Evolutionary conservation across 352 stramenopile genomes (phyloP).

Genomic region (Pythium guiyangense): DNA sequence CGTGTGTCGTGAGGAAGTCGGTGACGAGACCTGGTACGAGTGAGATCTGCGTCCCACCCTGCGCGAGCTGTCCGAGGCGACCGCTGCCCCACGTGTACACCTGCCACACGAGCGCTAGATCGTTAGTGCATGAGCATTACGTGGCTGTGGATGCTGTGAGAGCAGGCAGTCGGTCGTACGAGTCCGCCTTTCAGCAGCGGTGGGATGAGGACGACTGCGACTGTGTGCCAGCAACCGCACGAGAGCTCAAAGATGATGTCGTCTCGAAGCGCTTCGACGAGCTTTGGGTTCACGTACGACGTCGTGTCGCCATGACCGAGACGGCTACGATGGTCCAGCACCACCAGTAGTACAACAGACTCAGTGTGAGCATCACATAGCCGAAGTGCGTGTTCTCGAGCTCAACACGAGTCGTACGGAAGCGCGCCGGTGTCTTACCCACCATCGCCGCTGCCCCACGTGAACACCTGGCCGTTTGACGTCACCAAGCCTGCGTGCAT

Average conservation of each 20-base stretch:
- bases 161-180: slow-evolving; percentile 15
- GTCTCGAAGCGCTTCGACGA: slow-evolving; percentile 62
- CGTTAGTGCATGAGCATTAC: neutral
- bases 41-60: slow-evolving; percentile 70
- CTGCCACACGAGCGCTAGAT: slow-evolving; percentile 2
- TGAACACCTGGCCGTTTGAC: slow-evolving; percentile 63
- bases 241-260: slow-evolving; percentile 79
- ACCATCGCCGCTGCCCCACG: slow-evolving; percentile 80
- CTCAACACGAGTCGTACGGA: neutral
- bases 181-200: slow-evolving; percentile 80
- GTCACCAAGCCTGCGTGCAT: slow-evolving; percentile 80
- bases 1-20: slow-evolving; percentile 78
- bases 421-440: slow-evolving; percentile 33
- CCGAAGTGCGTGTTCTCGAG: neutral
- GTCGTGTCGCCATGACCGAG: slow-evolving; percentile 69
- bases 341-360: neutral
- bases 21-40: slow-evolving; percentile 66
- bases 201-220: slow-evolving; percentile 85
- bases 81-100: slow-evolving; percentile 93
- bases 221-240: slow-evolving; percentile 86
- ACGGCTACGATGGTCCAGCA: slow-evolving; percentile 24
- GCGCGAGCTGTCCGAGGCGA: slow-evolving; percentile 81
- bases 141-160: no score
- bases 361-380: neutral
- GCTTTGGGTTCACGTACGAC: slow-evolving; percentile 68